A percentile compares a stretch with the other conserved stretches of the same genome.
Conservation (phyloP, 306 rosid species). For the Cajanus cajan region DNA sequence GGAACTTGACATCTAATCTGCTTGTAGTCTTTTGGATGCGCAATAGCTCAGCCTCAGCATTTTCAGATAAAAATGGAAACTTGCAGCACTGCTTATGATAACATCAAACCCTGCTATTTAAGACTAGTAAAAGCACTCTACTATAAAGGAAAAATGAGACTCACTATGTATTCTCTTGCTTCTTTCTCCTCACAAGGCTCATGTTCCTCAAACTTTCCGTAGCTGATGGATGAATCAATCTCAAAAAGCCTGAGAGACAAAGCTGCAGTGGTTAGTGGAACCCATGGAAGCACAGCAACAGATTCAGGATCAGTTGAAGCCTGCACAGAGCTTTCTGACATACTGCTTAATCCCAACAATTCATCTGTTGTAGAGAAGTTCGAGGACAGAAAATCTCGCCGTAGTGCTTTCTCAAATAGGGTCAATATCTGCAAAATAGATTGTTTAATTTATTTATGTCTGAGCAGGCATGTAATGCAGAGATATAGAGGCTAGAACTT, state of each 20-base stretch:
- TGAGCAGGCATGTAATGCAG: background rate
- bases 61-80: background rate
- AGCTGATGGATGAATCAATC: constrained; percentile 71
- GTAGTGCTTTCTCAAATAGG: constrained; percentile 64
- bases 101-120: background rate
- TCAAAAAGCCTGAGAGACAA: constrained; percentile 81
- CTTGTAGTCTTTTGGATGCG: background rate
- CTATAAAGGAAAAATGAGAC: constrained; percentile 24
- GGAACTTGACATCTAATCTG: constrained; percentile 7
- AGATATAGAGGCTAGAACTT: constrained; percentile 3
- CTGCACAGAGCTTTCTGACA: constrained; percentile 36
- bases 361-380: constrained; percentile 69
- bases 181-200: constrained; percentile 57
- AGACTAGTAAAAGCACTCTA: constrained; percentile 8
- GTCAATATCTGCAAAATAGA: constrained; percentile 63
- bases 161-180: constrained; percentile 50
- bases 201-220: constrained; percentile 51
- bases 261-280: constrained; percentile 87
- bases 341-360: constrained; percentile 54
- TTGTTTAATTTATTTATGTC: constrained; percentile 24
- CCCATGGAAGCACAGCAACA: constrained; percentile 80
- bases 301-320: constrained; percentile 50
- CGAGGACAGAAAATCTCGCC: constrained; percentile 71
- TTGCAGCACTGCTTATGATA: background rate
- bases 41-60: background rate